Evolutionary conservation across 2,329 filamentous ascomycete species (phyloP).

Genomic region (Xylariaceae sp.): DNA sequence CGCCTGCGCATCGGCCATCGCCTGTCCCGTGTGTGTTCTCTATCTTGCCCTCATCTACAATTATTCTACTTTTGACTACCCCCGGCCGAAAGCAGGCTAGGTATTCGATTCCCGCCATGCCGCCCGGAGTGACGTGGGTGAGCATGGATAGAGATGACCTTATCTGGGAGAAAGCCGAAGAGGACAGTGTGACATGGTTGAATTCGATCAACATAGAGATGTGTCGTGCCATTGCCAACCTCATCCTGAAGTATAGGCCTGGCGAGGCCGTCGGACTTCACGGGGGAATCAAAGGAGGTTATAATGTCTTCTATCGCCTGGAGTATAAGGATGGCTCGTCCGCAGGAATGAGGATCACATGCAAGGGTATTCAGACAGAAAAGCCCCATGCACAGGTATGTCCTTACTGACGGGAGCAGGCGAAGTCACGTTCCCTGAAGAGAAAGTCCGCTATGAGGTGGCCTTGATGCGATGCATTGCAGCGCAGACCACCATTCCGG

Average conservation of each 20-base stretch:
- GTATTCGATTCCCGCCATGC: too few relatives aligned
- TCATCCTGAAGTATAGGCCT: constrained; percentile 22
- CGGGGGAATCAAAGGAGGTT: constrained; percentile 28
- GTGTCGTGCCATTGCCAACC: too few relatives aligned
- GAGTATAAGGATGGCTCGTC: constrained; percentile 35
- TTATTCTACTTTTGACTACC: too few relatives aligned
- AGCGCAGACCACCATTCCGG: constrained; percentile 34
- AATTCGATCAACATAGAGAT: too few relatives aligned
- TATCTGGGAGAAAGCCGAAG: too few relatives aligned
- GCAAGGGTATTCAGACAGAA: constrained; percentile 19
- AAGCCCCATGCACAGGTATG: background rate
- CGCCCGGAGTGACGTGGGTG: too few relatives aligned
- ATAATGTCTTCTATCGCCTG: constrained; percentile 32
- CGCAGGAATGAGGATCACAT: constrained; percentile 30
- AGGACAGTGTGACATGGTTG: too few relatives aligned
- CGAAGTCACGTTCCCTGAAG: constrained; percentile 34
- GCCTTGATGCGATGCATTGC: constrained; percentile 35
- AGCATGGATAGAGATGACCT: too few relatives aligned
- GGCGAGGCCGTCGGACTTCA: constrained; percentile 27
- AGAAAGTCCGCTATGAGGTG: constrained; percentile 37
- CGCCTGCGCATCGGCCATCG: too few relatives aligned
- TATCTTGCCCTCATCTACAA: too few relatives aligned
- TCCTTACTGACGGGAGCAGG: background rate
- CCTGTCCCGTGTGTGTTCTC: too few relatives aligned
- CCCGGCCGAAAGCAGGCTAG: too few relatives aligned